These are phyloP conservation scores for Neoconidiobolus thromboides DNA, from an alignment of 371 early-diverging fungal genomes.

Conservation along the genomic window DNA sequence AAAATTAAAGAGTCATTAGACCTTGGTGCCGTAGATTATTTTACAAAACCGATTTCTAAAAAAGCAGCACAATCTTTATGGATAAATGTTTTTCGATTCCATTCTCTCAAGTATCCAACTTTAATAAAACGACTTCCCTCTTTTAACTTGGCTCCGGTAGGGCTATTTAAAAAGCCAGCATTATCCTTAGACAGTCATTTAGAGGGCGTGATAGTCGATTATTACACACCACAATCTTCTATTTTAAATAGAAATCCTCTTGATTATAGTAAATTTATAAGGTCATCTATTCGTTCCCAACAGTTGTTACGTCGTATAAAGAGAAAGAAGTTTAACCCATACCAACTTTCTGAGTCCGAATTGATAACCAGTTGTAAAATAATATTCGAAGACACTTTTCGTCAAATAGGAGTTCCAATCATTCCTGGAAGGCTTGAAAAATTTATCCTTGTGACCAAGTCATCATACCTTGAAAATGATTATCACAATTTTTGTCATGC, in stretches of 20 bases:
- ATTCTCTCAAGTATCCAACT: background rate
- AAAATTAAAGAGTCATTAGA: background rate
- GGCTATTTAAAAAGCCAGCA: background rate
- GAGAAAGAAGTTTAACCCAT: background rate
- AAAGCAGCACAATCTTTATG: background rate
- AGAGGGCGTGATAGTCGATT: background rate
- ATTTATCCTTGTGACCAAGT: background rate
- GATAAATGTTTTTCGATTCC: background rate
- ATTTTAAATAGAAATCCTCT: background rate
- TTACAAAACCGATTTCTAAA: background rate
- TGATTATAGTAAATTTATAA: background rate
- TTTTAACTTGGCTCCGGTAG: background rate
- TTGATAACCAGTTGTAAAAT: background rate
- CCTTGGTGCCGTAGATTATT: background rate
- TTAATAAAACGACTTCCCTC: background rate
- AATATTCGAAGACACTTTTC: background rate
- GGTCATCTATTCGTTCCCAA: background rate
- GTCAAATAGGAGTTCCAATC: background rate
- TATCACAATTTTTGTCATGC: conserved; percentile 78
- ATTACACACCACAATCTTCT: background rate
- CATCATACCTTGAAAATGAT: conserved; percentile 22
- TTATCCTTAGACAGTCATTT: background rate
- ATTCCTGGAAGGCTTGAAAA: background rate
- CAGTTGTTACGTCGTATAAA: background rate
- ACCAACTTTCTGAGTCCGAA: background rate